phyloP scores from a whole-genome alignment of 345 rosid species.

The Schrenkiella parvula region DNA sequence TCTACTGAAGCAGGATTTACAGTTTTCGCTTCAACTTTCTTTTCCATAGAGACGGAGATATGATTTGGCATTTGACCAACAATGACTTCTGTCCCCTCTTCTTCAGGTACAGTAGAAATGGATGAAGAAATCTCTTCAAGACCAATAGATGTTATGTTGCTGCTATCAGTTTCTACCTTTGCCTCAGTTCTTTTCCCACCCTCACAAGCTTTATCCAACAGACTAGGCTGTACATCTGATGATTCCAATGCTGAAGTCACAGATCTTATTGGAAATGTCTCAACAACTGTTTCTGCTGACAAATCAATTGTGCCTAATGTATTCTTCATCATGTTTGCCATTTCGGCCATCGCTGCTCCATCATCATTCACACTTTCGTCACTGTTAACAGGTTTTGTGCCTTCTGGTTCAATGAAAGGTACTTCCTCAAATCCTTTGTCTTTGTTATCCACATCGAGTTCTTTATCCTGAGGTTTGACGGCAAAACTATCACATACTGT shows the following conservation, averaged over 20 bases:
- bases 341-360: conserved; percentile 1
- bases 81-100: conserved; percentile 11
- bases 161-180: conserved; percentile 11
- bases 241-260: conserved; percentile 31
- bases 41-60: not conserved
- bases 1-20: conserved; percentile 15
- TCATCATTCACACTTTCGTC: conserved; percentile 14
- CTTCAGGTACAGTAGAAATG: conserved; percentile 6
- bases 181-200: not conserved
- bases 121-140: conserved; percentile 10
- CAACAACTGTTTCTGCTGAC: conserved; percentile 35
- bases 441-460: conserved; percentile 3
- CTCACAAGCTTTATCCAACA: not conserved
- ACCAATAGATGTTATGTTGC: not conserved
- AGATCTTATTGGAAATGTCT: conserved; percentile 48
- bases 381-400: conserved; percentile 2
- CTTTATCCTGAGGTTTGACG: not conserved
- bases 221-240: conserved; percentile 26
- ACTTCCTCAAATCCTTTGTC: not conserved
- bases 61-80: conserved; percentile 13
- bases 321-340: conserved; percentile 2
- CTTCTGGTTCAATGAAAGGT: conserved; percentile 6
- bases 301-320: conserved; percentile 13
- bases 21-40: conserved; percentile 5
- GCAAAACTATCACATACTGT: not conserved